These are phyloP conservation scores for Didymella lethalis DNA, from an alignment of 2,329 filamentous ascomycete genomes.

Conservation along the genomic window DNA sequence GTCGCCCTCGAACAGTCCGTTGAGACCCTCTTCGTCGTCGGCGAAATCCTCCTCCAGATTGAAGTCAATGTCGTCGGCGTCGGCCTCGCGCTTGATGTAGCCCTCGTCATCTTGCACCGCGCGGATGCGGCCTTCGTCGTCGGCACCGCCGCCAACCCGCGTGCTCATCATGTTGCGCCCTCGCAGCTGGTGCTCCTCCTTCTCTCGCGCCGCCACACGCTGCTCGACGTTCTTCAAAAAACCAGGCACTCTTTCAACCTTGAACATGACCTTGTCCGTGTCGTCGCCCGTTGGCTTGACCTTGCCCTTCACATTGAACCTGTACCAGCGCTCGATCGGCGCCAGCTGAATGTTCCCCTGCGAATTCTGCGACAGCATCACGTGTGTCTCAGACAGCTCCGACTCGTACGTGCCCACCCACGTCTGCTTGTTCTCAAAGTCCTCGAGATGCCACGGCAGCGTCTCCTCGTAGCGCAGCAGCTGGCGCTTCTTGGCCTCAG, in stretches of 20 bases:
- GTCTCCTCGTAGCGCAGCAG: constrained; percentile 88
- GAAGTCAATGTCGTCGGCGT: constrained; percentile 72
- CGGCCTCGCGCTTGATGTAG: constrained; percentile 59
- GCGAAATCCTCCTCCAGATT: constrained; percentile 77
- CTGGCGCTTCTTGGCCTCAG: constrained; percentile 72
- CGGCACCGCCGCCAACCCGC: constrained; percentile 45
- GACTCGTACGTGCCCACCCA: constrained; percentile 94
- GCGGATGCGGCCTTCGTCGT: constrained; percentile 49
- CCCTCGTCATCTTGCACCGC: constrained; percentile 53
- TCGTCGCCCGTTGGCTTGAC: constrained; percentile 86
- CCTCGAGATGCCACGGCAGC: constrained; percentile 94
- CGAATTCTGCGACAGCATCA: constrained; percentile 74
- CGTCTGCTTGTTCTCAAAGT: constrained; percentile 92
- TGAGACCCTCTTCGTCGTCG: constrained; percentile 75
- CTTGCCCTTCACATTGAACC: constrained; percentile 77
- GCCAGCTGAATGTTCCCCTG: constrained; percentile 76
- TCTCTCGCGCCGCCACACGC: constrained; percentile 61
- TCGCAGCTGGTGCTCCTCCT: constrained; percentile 39
- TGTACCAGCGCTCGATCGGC: constrained; percentile 95
- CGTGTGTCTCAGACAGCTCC: constrained; percentile 80
- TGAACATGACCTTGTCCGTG: constrained; percentile 81
- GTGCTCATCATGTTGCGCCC: constrained; percentile 36
- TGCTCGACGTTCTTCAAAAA: constrained; percentile 67
- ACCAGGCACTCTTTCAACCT: constrained; percentile 75
- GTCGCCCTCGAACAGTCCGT: constrained; percentile 53